Conservation (phyloP, 2,329 filamentous ascomycete genomes). For the Fusarium sublunatum region DNA sequence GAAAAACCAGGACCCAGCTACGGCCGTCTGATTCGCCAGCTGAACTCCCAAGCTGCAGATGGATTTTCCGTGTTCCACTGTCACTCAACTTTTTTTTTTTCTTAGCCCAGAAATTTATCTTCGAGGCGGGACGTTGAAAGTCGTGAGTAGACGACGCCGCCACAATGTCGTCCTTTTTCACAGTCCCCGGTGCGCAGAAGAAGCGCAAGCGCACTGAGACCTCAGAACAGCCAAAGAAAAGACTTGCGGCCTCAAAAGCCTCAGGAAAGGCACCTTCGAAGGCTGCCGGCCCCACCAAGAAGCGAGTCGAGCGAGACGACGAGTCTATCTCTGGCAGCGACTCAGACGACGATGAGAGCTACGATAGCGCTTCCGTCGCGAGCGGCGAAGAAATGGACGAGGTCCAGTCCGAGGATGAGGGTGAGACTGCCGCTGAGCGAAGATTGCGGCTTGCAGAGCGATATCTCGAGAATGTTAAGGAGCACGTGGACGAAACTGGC, state of each 20-base stretch:
- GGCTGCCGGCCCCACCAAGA: slow-evolving; percentile 54
- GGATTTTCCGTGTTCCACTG: slow-evolving; percentile 45
- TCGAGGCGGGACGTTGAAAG: slow-evolving; percentile 46
- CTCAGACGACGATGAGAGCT: slow-evolving; percentile 72
- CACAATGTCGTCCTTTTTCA: slow-evolving; percentile 96
- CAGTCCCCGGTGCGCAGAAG: slow-evolving; percentile 83
- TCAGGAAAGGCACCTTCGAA: slow-evolving; percentile 57
- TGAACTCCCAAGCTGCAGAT: background rate
- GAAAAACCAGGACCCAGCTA: slow-evolving; percentile 48
- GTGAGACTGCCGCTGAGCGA: slow-evolving; percentile 90
- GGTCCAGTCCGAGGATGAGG: slow-evolving; percentile 74
- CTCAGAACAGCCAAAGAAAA: slow-evolving; percentile 68
- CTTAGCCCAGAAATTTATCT: slow-evolving; percentile 46
- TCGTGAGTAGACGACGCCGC: slow-evolving; percentile 43
- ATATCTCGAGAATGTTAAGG: slow-evolving; percentile 89
- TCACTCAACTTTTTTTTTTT: slow-evolving; percentile 56
- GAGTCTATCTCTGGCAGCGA: slow-evolving; percentile 90
- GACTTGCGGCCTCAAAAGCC: slow-evolving; percentile 61
- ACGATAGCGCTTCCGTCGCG: slow-evolving; percentile 54
- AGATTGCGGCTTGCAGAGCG: slow-evolving; percentile 88
- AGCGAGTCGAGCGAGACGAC: slow-evolving; percentile 62
- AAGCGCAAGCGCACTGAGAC: slow-evolving; percentile 82
- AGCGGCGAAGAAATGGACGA: slow-evolving; percentile 60
- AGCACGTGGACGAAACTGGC: slow-evolving; percentile 81
- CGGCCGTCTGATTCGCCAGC: slow-evolving; percentile 42